These are phyloP conservation scores for Sugiyamaella xylanicola DNA, from an alignment of 1,139 yeast genomes.

Conservation along the genomic window DNA sequence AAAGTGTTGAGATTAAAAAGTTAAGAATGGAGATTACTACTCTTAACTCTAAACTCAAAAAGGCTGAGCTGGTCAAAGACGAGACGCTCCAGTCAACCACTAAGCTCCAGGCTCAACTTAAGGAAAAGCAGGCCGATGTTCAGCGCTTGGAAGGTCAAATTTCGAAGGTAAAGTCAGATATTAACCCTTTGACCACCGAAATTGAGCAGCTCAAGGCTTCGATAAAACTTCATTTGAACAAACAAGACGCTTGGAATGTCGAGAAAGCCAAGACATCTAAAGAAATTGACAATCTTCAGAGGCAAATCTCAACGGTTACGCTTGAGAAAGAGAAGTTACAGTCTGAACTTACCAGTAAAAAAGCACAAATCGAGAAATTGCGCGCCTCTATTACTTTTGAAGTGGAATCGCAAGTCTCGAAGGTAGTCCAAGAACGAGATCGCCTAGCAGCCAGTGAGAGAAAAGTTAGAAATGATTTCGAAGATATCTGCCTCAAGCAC, in stretches of 20 bases:
- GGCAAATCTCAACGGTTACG: slow-evolving; percentile 28
- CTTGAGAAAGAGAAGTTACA: slow-evolving; percentile 37
- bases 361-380: slow-evolving; percentile 44
- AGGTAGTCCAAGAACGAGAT: slow-evolving; percentile 36
- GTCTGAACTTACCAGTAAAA: slow-evolving; percentile 33
- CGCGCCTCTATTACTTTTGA: slow-evolving; percentile 43
- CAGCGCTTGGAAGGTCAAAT: slow-evolving; percentile 33
- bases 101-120: slow-evolving; percentile 29
- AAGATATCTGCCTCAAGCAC: slow-evolving; percentile 31
- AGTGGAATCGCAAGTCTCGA: slow-evolving; percentile 50
- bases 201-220: slow-evolving; percentile 31
- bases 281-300: slow-evolving; percentile 32
- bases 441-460: slow-evolving; percentile 48
- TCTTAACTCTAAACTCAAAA: slow-evolving; percentile 46
- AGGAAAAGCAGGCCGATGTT: slow-evolving; percentile 30
- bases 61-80: slow-evolving; percentile 33
- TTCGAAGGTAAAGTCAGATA: slow-evolving; percentile 45
- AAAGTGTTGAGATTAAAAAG: slow-evolving; percentile 28
- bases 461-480: slow-evolving; percentile 39
- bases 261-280: slow-evolving; percentile 37
- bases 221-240: slow-evolving; percentile 30
- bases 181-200: slow-evolving; percentile 43
- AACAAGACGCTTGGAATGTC: slow-evolving; percentile 28
- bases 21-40: slow-evolving; percentile 39
- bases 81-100: slow-evolving; percentile 30